These are phyloP conservation scores for Paramyrothecium roridum DNA, from an alignment of 2,329 filamentous ascomycete species.

Conservation along the genomic window DNA sequence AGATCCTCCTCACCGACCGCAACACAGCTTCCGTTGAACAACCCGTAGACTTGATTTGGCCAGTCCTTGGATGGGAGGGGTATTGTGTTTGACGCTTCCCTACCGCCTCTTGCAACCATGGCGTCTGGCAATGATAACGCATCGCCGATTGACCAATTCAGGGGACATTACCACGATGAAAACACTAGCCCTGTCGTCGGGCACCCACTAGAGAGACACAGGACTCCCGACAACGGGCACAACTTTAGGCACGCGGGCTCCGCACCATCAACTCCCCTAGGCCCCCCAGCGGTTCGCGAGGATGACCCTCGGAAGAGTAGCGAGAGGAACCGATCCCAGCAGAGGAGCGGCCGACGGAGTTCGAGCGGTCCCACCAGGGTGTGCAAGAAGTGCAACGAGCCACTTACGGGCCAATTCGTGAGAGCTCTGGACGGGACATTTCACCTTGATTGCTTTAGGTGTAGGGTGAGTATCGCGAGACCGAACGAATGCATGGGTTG, in stretches of 20 bases:
- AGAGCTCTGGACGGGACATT: slow-evolving; percentile 90
- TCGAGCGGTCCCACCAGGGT: slow-evolving; percentile 59
- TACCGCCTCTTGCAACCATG: slow-evolving; percentile 30
- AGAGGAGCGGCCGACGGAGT: slow-evolving; percentile 46
- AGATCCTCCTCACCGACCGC: slow-evolving; percentile 25
- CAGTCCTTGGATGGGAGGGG: slow-evolving; percentile 22
- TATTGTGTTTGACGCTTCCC: slow-evolving; percentile 15
- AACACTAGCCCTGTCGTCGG: slow-evolving; percentile 23
- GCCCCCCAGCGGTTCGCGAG: slow-evolving; percentile 23
- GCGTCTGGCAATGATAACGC: slow-evolving; percentile 45
- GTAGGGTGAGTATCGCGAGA: slow-evolving; percentile 65
- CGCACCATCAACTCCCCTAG: slow-evolving; percentile 26
- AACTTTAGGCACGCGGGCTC: slow-evolving; percentile 30
- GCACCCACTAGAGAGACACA: slow-evolving; percentile 26
- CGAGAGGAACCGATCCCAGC: slow-evolving; percentile 57
- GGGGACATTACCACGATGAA: slow-evolving; percentile 23
- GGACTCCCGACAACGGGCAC: slow-evolving; percentile 33
- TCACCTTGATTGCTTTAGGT: slow-evolving; percentile 97
- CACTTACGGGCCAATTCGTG: slow-evolving; percentile 92
- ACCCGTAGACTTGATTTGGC: slow-evolving; percentile 11
- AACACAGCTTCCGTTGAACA: background rate
- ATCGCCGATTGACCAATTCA: slow-evolving; percentile 33
- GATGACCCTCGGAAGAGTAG: slow-evolving; percentile 50
- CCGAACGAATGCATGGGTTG: background rate
- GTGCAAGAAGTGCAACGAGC: slow-evolving; percentile 85